A percentile compares a stretch with the other conserved stretches of the same genome.
Evolutionary conservation across 1,284 basidiomycete species (phyloP).

Genomic region (Ustilago sp.): DNA sequence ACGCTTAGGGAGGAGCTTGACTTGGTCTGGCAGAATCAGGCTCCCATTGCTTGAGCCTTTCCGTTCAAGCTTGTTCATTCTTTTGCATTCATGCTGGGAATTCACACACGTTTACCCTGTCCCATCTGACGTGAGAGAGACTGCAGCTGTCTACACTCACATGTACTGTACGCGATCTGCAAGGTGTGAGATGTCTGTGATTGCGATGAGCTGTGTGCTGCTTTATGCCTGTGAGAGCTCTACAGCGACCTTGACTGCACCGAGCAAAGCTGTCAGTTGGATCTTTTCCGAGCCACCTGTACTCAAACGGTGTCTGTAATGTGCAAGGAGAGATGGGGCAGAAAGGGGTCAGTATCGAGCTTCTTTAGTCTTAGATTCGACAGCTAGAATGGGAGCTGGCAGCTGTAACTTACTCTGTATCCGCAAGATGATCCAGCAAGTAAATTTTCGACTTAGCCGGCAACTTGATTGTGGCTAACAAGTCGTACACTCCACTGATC

Average conservation of each 20-base stretch:
- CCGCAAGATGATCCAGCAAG: constrained; percentile 83
- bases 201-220: neutral
- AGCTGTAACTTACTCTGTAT: constrained; percentile 80
- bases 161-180: too few relatives aligned
- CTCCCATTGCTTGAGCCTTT: constrained; percentile 12
- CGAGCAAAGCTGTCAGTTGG: constrained; percentile 89
- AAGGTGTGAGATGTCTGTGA: neutral
- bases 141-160: too few relatives aligned
- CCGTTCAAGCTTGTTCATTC: neutral
- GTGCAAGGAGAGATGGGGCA: neutral
- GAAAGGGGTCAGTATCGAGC: neutral
- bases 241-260: constrained; percentile 92
- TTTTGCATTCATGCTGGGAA: neutral
- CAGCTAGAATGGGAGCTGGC: too few relatives aligned
- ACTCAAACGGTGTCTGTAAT: constrained; percentile 86
- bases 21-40: constrained; percentile 53
- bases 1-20: constrained; percentile 83
- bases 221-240: constrained; percentile 72
- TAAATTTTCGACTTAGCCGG: constrained; percentile 88
- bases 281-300: constrained; percentile 94
- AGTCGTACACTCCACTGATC: constrained; percentile 91
- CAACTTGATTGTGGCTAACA: constrained; percentile 85
- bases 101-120: neutral
- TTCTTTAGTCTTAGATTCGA: neutral
- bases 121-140: neutral